Evolutionary conservation across 441 rosid genomes (phyloP), one percentile per base, ranked within the genome.

Genomic region (Corymbia citriodora): DNA sequence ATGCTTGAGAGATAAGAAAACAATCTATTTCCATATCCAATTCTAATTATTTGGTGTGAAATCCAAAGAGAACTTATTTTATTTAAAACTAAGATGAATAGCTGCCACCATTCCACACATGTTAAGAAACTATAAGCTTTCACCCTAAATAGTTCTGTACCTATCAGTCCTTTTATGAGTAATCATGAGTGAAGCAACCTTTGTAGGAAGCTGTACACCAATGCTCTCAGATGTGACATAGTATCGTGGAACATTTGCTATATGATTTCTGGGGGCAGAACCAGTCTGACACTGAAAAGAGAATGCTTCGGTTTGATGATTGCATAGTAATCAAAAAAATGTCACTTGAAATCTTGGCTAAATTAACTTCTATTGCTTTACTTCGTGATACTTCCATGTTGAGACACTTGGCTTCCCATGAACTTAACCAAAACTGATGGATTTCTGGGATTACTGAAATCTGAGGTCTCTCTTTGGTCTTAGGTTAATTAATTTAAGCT

Each of bases 1-100:
- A 96, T 88, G 92, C 89, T 63, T 55, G 11, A 31, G 50, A 63
- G n/a, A 40, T 19, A 72, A 36, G 40, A 40, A 12, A 79, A 79
- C 48, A n/a, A 40, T 8, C 31, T 45, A 68, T 50, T 87, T 52
- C 36, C 49, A 25, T 88, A 33, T 6, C 9, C 70, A 59, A 79
- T 54, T 90, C 53, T 29, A 48, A 53, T 79, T n/a, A 18, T 31
- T 17, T 23, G 4, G n/a, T 79, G 45, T 68, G 79, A 68, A 68
- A 45, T 45, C 29, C 27, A 79, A 79, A 29, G 85, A 79, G 52
- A 79, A 79, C 52, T 79, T 45, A 27, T 27, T 79, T 45, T 63
- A 63, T 63, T 63, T 14, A 63, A 63, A 68, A 68, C 31, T 12
- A 79, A n/a, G 85, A 79, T 79, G 53, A 79, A 23, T 79, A 79